These are phyloP conservation scores for Trametes coccinea DNA, from an alignment of 768 basidiomycete genomes.

Conservation along the genomic window DNA sequence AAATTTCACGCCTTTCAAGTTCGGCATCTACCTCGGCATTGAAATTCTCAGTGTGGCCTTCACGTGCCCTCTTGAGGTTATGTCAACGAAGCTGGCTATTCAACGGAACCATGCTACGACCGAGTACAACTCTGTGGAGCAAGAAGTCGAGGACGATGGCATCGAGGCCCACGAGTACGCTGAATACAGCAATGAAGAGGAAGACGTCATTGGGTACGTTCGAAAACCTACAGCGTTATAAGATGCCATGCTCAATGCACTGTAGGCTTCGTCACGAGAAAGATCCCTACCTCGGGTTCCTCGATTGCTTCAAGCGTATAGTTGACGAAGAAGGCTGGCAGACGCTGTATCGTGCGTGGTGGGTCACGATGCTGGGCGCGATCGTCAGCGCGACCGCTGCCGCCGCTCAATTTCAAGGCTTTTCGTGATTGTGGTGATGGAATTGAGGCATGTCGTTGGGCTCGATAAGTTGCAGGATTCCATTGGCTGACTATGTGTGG, in stretches of 20 bases:
- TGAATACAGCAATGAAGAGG: conserved; percentile 69
- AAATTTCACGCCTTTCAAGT: conserved; percentile 47
- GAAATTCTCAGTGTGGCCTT: conserved; percentile 56
- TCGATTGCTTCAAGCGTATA: conserved; percentile 76
- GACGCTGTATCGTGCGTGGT: conserved; percentile 83
- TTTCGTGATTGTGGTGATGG: neutral
- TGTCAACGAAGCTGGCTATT: conserved; percentile 74
- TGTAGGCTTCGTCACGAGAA: conserved; percentile 69
- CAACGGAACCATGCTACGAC: conserved; percentile 81
- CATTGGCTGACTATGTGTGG: neutral
- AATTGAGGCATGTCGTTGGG: neutral
- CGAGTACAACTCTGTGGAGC: conserved; percentile 72
- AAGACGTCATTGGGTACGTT: conserved; percentile 83
- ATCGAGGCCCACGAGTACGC: conserved; percentile 64
- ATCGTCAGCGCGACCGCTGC: conserved; percentile 50
- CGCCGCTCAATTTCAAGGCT: conserved; percentile 17
- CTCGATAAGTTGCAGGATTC: neutral
- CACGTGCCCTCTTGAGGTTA: conserved; percentile 79
- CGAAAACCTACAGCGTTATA: neutral
- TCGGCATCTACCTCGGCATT: conserved; percentile 58
- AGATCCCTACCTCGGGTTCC: conserved; percentile 75
- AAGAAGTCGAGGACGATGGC: conserved; percentile 68
- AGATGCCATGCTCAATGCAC: neutral
- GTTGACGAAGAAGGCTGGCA: conserved; percentile 75
- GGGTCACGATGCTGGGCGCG: conserved; percentile 71